Evolutionary conservation across 106 monocot species (phyloP).

Genomic region (Chionographis japonica): DNA sequence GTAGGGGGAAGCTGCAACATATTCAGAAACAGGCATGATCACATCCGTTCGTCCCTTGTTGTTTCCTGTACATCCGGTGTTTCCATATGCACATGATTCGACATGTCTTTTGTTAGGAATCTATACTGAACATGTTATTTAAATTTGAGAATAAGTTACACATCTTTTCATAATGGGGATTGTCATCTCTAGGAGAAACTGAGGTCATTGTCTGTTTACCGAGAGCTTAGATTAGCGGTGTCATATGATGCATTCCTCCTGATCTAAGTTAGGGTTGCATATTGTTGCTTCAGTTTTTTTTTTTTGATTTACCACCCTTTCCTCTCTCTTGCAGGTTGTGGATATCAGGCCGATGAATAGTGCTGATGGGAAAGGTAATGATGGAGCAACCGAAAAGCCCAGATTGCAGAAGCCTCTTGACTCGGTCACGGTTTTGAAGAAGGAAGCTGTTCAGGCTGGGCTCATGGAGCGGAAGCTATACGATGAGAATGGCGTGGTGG

Average conservation of each 20-base stretch:
- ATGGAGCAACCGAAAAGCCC: constrained; percentile 15
- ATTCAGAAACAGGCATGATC: constrained; percentile 63
- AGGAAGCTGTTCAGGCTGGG: constrained; percentile 16
- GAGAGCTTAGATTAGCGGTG: too few species aligned
- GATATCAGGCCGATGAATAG: constrained; percentile 12
- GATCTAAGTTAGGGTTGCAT: too few species aligned
- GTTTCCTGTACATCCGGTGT: not conserved
- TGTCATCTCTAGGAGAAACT: too few species aligned
- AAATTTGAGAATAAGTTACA: too few species aligned
- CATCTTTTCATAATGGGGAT: too few species aligned
- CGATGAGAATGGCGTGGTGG: constrained; percentile 23
- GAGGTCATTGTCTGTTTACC: too few species aligned
- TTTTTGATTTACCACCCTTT: too few species aligned
- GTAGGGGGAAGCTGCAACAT: constrained; percentile 54
- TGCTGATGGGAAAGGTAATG: constrained; percentile 22
- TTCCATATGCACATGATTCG: too few species aligned
- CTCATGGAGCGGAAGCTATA: constrained; percentile 11
- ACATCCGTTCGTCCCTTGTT: not conserved
- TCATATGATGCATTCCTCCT: too few species aligned
- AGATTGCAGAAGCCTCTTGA: constrained; percentile 34
- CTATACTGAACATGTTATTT: too few species aligned
- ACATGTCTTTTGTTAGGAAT: too few species aligned
- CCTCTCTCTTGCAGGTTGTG: constrained; percentile 17
- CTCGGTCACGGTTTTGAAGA: constrained; percentile 20
- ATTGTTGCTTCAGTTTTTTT: too few species aligned